Conservation (phyloP, 1,139 yeast genomes). For the Petasospora fabianii region DNA sequence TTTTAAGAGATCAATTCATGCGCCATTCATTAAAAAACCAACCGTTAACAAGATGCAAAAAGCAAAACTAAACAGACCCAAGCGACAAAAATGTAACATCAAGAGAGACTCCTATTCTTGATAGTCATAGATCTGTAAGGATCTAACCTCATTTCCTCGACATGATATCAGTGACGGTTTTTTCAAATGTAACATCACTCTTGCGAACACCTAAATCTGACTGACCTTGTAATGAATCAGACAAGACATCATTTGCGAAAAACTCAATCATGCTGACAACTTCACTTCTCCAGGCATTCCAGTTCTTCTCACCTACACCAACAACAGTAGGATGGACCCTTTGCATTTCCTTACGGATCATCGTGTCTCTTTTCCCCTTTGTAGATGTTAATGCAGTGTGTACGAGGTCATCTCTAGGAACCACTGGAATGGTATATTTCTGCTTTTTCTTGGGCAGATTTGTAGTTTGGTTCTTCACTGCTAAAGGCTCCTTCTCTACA, state of each 20-base stretch:
- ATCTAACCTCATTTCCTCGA: too few relatives aligned
- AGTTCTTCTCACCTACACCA: background rate
- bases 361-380: background rate
- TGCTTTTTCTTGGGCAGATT: too few relatives aligned
- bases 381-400: background rate
- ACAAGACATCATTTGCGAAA: slow-evolving; percentile 4
- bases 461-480: background rate
- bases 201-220: background rate
- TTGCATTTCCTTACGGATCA: background rate
- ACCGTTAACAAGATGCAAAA: too few relatives aligned
- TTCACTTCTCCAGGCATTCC: slow-evolving; percentile 12
- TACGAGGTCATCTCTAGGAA: background rate
- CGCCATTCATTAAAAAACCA: too few relatives aligned
- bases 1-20: too few relatives aligned
- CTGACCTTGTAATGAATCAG: background rate
- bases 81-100: too few relatives aligned
- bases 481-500: background rate
- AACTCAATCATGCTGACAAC: slow-evolving; percentile 9
- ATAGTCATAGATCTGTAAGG: too few relatives aligned
- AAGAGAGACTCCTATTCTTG: too few relatives aligned
- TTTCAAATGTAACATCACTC: background rate
- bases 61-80: too few relatives aligned
- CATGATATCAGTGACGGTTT: background rate
- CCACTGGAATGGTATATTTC: background rate
- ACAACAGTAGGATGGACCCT: background rate